A percentile compares a stretch with the other conserved stretches of the same genome.
phyloP scores from a whole-genome alignment of 805 yeast species.

The Blastobotrys mokoenaii region DNA sequence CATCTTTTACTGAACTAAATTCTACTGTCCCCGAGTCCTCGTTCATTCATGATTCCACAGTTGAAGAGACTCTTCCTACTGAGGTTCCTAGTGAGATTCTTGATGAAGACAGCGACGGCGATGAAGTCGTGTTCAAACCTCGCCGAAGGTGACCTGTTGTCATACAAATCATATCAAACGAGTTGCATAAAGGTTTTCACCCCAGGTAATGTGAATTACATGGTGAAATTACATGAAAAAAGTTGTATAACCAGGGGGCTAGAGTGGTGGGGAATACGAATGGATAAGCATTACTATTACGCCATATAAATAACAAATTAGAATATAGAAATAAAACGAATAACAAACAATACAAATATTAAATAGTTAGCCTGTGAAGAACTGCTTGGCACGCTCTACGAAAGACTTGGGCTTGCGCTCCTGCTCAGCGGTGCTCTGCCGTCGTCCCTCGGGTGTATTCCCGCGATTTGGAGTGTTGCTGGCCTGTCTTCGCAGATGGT shows the following conservation, averaged over 20 bases:
- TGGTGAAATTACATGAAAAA: no score
- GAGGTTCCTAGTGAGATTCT: background rate
- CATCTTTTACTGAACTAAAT: no score
- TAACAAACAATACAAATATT: conserved; percentile 1
- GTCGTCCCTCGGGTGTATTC: conserved; percentile 16
- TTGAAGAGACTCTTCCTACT: no score
- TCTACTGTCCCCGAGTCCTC: no score
- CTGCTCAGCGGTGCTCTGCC: conserved; percentile 18
- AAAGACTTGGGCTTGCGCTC: conserved; percentile 30
- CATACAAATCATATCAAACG: background rate
- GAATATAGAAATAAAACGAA: background rate
- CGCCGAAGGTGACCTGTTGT: background rate
- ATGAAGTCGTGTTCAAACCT: conserved; percentile 7
- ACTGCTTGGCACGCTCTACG: conserved; percentile 38
- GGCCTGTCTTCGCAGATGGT: conserved; percentile 37
- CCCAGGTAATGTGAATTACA: no score
- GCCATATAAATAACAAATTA: background rate
- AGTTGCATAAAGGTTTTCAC: no score
- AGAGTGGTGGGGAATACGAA: no score
- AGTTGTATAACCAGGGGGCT: no score
- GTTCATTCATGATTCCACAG: no score
- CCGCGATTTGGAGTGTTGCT: background rate
- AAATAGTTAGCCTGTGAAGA: conserved; percentile 30
- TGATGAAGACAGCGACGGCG: conserved; percentile 8
- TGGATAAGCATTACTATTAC: background rate